Percentiles rank a stretch among this genome's conserved stretches.
Evolutionary conservation across 352 stramenopile genomes (phyloP).

Genomic region (Aphanomyces stellatus): DNA sequence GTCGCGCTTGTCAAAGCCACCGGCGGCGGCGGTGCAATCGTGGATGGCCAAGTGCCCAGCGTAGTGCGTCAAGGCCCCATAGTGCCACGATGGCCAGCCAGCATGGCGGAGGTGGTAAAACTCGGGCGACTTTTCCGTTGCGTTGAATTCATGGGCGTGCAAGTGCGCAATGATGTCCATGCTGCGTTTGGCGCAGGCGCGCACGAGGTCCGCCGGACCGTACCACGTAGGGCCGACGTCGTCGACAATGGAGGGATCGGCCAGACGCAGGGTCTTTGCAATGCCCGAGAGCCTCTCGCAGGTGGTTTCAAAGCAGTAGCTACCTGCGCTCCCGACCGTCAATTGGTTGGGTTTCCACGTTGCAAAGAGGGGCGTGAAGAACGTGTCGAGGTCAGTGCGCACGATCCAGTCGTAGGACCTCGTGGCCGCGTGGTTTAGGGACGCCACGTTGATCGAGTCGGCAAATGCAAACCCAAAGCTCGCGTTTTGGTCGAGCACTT

Average conservation of each 20-base stretch:
- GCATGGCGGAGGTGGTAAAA: neutral
- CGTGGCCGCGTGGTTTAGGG: neutral
- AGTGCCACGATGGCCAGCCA: neutral
- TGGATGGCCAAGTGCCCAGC: neutral
- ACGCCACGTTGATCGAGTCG: neutral
- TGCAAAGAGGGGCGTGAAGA: neutral
- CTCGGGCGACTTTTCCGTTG: neutral
- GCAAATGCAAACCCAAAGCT: neutral
- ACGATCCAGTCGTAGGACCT: neutral
- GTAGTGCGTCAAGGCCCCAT: neutral
- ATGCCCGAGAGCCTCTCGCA: neutral
- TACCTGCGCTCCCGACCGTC: neutral
- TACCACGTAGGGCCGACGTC: conserved; percentile 13
- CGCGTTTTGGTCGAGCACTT: neutral
- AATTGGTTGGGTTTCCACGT: neutral
- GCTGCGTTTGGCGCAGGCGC: neutral
- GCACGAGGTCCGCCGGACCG: neutral
- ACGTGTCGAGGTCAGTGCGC: neutral
- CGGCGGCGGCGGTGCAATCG: neutral
- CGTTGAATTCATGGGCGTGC: neutral
- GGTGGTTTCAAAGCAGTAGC: neutral
- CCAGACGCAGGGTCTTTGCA: neutral
- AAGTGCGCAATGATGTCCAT: neutral
- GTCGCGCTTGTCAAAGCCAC: neutral
- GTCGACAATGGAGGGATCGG: neutral